Conservation (phyloP, 2,329 filamentous ascomycete genomes). For the Metarhizium rileyi region DNA sequence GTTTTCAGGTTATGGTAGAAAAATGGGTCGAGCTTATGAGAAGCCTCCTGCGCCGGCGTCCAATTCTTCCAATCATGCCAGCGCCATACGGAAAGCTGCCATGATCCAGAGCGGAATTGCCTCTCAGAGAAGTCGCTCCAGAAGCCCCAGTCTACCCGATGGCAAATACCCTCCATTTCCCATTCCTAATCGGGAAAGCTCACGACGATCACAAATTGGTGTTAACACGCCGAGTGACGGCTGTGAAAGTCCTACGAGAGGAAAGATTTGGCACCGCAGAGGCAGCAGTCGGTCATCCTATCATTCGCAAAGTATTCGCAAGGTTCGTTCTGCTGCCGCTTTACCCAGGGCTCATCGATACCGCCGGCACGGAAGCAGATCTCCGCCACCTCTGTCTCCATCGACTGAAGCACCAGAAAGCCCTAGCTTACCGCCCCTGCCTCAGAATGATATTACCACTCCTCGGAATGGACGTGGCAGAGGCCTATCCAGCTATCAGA, state of each 20-base stretch:
- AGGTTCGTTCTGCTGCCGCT: constrained; percentile 73
- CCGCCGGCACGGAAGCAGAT: constrained; percentile 45
- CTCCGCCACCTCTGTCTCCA: constrained; percentile 56
- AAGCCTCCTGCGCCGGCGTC: constrained; percentile 22
- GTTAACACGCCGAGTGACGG: constrained; percentile 61
- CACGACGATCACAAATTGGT: constrained; percentile 59
- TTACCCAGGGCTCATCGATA: constrained; percentile 48
- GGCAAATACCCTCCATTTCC: constrained; percentile 70
- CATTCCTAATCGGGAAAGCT: constrained; percentile 83
- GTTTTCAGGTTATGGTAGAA: constrained; percentile 15
- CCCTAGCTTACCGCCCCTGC: constrained; percentile 61
- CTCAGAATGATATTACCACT: constrained; percentile 60
- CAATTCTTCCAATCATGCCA: constrained; percentile 34
- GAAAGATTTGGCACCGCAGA: constrained; percentile 45
- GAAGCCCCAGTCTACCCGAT: constrained; percentile 57
- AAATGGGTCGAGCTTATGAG: constrained; percentile 26
- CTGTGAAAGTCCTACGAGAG: constrained; percentile 63
- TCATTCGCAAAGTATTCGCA: constrained; percentile 59
- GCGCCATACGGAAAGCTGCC: constrained; percentile 65
- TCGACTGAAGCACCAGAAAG: constrained; percentile 61
- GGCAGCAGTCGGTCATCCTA: constrained; percentile 39
- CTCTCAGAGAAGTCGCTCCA: constrained; percentile 53
- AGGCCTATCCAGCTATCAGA: constrained; percentile 30
- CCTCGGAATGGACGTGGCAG: constrained; percentile 37
- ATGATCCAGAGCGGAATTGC: constrained; percentile 72